These are phyloP conservation scores for Fusarium tricinctum DNA, from an alignment of 2,329 filamentous ascomycete species.

Conservation along the genomic window DNA sequence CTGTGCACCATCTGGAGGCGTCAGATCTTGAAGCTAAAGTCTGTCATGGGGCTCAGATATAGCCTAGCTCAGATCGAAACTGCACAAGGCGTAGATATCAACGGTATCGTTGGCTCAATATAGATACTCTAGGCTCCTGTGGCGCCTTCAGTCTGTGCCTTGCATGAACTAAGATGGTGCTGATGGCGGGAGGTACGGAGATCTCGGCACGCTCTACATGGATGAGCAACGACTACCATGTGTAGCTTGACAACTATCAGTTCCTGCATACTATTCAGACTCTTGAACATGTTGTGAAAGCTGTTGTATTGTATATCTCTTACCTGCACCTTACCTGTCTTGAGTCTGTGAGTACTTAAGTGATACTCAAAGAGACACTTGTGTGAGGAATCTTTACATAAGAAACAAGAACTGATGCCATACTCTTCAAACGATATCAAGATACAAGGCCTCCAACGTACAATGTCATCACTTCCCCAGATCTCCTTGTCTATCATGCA, in stretches of 20 bases:
- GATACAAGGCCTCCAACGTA: neutral
- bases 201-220: conserved; percentile 3
- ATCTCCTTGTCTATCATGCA: conserved; percentile 1
- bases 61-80: conserved; percentile 1
- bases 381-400: neutral
- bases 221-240: neutral
- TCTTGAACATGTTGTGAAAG: too few species aligned
- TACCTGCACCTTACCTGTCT: neutral
- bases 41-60: neutral
- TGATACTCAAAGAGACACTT: neutral
- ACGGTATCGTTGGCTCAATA: accelerated
- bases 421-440: neutral
- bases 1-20: neutral
- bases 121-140: neutral
- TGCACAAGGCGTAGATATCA: neutral
- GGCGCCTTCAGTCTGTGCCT: neutral
- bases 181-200: conserved; percentile 1
- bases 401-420: neutral
- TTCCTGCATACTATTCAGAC: neutral
- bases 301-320: neutral
- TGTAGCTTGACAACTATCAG: neutral
- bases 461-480: conserved; percentile 6
- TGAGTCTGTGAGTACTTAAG: neutral
- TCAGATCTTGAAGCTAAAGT: neutral
- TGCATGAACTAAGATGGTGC: conserved; percentile 14